Conservation (phyloP, 1,284 basidiomycete genomes). For the Apiotrichum siamense region DNA sequence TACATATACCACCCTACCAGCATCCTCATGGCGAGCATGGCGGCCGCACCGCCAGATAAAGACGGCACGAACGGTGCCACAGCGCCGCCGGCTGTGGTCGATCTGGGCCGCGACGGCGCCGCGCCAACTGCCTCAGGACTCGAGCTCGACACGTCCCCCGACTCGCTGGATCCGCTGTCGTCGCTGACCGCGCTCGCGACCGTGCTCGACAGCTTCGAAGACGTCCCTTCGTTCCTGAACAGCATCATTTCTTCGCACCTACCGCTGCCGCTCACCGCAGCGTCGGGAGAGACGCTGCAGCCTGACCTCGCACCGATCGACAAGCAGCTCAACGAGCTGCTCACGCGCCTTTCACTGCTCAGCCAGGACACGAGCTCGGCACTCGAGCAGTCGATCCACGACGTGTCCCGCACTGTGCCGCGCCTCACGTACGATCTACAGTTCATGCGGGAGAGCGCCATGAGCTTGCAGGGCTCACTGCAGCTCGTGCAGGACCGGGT, state of each 20-base stretch:
- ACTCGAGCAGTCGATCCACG: constrained; percentile 79
- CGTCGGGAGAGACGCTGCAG: constrained; percentile 12
- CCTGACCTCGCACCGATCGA: constrained; percentile 63
- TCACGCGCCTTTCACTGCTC: constrained; percentile 69
- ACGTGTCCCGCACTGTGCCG: constrained; percentile 79
- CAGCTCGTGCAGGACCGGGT: constrained; percentile 53
- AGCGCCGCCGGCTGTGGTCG: constrained; percentile 2
- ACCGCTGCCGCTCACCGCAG: constrained; percentile 14
- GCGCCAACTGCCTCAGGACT: neutral
- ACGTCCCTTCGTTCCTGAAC: constrained; percentile 45
- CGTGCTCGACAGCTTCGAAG: constrained; percentile 35
- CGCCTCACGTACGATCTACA: constrained; percentile 87
- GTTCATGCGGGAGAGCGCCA: constrained; percentile 84
- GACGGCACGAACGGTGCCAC: neutral
- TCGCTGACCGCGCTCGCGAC: constrained; percentile 34
- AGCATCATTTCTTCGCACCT: constrained; percentile 30
- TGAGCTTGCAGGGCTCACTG: constrained; percentile 63
- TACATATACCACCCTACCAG: too few relatives aligned
- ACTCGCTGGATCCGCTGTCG: constrained; percentile 14
- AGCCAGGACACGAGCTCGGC: constrained; percentile 76
- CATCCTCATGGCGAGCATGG: constrained; percentile 10
- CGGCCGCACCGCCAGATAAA: neutral
- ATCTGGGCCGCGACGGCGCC: constrained; percentile 1
- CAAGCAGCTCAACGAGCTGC: constrained; percentile 63
- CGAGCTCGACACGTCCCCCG: constrained; percentile 1